phyloP scores from a whole-genome alignment of 805 yeast genomes.

The Brettanomyces bruxellensis region DNA sequence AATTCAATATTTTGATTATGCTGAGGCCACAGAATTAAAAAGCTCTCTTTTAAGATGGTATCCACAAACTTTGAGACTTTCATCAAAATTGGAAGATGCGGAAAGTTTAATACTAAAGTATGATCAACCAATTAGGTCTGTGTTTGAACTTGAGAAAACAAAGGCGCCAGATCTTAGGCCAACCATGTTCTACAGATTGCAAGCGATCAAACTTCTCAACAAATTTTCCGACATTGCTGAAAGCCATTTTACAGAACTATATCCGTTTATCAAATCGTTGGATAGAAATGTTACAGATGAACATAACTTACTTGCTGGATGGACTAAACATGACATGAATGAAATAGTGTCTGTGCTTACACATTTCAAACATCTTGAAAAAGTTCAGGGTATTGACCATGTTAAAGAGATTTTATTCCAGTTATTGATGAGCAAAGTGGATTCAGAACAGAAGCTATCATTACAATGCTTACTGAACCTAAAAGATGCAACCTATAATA shows the following conservation, averaged over 20 bases:
- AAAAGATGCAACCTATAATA: conserved; percentile 47
- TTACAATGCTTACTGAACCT: conserved; percentile 60
- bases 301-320: conserved; percentile 14
- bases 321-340: conserved; percentile 39
- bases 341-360: conserved; percentile 53
- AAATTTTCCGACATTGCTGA: conserved; percentile 66
- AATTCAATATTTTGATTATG: conserved; percentile 11
- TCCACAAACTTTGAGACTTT: conserved; percentile 37
- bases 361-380: conserved; percentile 53
- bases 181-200: conserved; percentile 42
- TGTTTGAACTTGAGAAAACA: conserved; percentile 28
- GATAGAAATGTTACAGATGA: conserved; percentile 23
- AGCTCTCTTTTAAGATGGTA: conserved; percentile 24
- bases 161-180: conserved; percentile 29
- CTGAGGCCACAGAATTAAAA: conserved; percentile 4
- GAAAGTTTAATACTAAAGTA: conserved; percentile 25
- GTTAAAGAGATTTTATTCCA: conserved; percentile 45
- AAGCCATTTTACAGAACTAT: conserved; percentile 42
- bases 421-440: conserved; percentile 51
- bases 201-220: conserved; percentile 48
- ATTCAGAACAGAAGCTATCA: conserved; percentile 63
- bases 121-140: conserved; percentile 24
- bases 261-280: conserved; percentile 38
- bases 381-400: conserved; percentile 40
- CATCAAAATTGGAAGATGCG: conserved; percentile 28